phyloP scores from a whole-genome alignment of 371 early-diverging fungal species.

The Syncephalastrum sp. region DNA sequence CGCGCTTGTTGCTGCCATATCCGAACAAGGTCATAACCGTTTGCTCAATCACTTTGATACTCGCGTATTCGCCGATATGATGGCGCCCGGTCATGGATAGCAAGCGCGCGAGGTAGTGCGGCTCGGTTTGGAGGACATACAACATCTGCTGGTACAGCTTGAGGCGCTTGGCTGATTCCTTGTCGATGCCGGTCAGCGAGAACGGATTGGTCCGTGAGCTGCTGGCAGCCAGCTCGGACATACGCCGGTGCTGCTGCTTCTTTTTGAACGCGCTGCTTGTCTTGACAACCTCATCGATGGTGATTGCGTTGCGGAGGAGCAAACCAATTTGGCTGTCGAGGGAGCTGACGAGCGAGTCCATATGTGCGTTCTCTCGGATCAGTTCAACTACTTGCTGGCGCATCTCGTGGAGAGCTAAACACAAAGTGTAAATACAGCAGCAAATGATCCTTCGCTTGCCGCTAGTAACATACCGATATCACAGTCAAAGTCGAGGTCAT shows the following conservation, averaged over 20 bases:
- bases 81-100: constrained; percentile 75
- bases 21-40: constrained; percentile 94
- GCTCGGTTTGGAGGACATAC: constrained; percentile 96
- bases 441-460: not conserved
- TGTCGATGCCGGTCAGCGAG: constrained; percentile 75
- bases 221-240: constrained; percentile 38
- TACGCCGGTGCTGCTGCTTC: constrained; percentile 48
- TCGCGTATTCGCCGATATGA: constrained; percentile 41
- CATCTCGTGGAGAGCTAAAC: constrained; percentile 80
- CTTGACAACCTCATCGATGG: constrained; percentile 88
- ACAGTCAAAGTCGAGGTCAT: constrained; percentile 89
- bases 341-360: constrained; percentile 82
- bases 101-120: constrained; percentile 83
- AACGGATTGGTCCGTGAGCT: constrained; percentile 21
- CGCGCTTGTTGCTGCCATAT: constrained; percentile 93
- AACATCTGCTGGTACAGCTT: constrained; percentile 91
- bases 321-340: constrained; percentile 97
- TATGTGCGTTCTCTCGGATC: constrained; percentile 87
- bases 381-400: constrained; percentile 82
- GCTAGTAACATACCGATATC: constrained; percentile 54
- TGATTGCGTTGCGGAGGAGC: constrained; percentile 94
- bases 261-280: constrained; percentile 57
- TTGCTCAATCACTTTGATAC: constrained; percentile 78
- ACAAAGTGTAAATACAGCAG: not conserved
- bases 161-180: constrained; percentile 74